Evolutionary conservation across 257 asterid species (phyloP).

Genomic region (Solanum pimpinellifolium): DNA sequence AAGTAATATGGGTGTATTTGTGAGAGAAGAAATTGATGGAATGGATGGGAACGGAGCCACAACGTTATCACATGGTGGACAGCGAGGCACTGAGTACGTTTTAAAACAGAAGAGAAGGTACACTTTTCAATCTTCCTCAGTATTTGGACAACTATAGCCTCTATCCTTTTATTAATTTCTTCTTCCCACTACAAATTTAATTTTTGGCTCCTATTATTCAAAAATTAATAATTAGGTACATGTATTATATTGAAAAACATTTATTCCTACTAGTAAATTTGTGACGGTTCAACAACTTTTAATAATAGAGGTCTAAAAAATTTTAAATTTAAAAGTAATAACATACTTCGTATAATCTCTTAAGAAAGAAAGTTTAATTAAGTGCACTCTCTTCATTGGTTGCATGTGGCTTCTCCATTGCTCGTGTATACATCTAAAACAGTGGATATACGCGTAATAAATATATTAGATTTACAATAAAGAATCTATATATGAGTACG

Average conservation of each 20-base stretch:
- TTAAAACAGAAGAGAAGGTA: slow-evolving; percentile 28
- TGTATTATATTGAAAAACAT: neutral
- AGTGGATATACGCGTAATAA: neutral
- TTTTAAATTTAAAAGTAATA: neutral
- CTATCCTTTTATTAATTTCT: neutral
- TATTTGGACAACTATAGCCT: slow-evolving; percentile 32
- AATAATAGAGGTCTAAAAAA: neutral
- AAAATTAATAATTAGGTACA: neutral
- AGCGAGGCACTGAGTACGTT: slow-evolving; percentile 43
- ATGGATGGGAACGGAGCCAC: slow-evolving; percentile 17
- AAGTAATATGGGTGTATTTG: neutral
- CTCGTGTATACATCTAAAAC: neutral
- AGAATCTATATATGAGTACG: neutral
- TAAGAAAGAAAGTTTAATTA: neutral
- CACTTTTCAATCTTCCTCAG: slow-evolving; percentile 30
- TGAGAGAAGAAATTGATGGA: slow-evolving; percentile 2
- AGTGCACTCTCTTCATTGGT: neutral
- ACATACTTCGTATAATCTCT: neutral
- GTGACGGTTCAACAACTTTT: neutral
- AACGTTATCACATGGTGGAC: slow-evolving; percentile 64
- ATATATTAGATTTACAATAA: no score
- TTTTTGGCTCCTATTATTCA: neutral
- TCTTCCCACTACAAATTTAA: neutral
- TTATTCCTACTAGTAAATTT: neutral
- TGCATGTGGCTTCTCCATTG: neutral